Base-by-base conservation (phyloP, 306 rosid genomes). In the Cucurbita argyrosperma region DNA sequence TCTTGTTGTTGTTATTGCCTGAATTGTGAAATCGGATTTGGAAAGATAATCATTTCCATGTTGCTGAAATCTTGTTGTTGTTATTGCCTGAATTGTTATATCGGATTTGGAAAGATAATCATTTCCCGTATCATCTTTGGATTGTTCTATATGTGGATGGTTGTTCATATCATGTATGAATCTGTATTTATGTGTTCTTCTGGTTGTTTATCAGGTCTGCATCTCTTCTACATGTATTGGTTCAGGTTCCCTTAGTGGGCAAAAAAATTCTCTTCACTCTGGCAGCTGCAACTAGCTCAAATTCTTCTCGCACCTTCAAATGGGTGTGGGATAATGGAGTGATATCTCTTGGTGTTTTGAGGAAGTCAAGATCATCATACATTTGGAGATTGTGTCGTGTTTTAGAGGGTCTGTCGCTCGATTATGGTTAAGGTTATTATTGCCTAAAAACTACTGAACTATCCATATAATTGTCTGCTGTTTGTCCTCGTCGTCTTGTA, bases 331-430 rank as follows among this genome's bases (percentile, higher is more conserved):
- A 89, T 73, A 89, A 83, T 80, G 88, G 86, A 86, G 88, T 85
- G 75, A 88, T 82, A 77, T 76, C 75, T 68, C 85, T 83, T 75
- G 83, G 86, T 78, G 91, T 87, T 79, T 59, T 83, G 54, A 77
- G 88, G 72, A 83, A 88, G 76, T 86, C 97, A 46, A 89, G 88
- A 71, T 86, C 92, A 69, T 89, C 96, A 7, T 89, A 87, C 77
- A 72, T 94, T 76, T 94, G 99, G 99, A 91, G 97, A 84, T 71
- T 94, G 88, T 91, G 99, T 74, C 99, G 99, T 65, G 88, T 91
- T 76, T 87, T 94, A 19, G 96, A 76, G 80, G 99, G 99, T 42
- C 84, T 89, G 79, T 87, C 90, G 2, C 83, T 94, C 76, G 99
- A 94, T 89, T 94, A 94, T 82, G 99, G 99, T 92, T 94, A 94